phyloP scores from a whole-genome alignment of 768 basidiomycete species.

The Gyrodon lividus region DNA sequence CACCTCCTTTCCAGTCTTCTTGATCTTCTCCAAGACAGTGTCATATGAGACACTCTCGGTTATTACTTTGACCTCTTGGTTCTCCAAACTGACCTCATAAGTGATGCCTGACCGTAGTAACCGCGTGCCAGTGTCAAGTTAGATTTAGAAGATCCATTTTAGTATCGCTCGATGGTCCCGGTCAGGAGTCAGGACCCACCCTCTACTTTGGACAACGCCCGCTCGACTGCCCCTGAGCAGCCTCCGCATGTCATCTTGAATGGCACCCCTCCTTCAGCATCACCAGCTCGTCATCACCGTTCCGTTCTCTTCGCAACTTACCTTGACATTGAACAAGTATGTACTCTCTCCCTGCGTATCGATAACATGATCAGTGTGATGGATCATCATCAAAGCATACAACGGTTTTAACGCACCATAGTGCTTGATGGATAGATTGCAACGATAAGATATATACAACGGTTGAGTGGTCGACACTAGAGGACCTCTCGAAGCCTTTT shows the following conservation, averaged over 20 bases:
- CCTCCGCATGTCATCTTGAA: conserved; percentile 80
- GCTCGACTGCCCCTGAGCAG: conserved; percentile 79
- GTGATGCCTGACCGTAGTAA: conserved; percentile 23
- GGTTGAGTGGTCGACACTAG: conserved; percentile 10
- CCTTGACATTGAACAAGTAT: conserved; percentile 89
- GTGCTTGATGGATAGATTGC: conserved; percentile 3
- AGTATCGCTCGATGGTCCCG: not conserved
- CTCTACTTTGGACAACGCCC: conserved; percentile 68
- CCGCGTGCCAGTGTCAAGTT: not conserved
- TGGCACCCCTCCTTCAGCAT: not conserved
- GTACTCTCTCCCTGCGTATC: conserved; percentile 19
- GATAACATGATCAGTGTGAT: not conserved
- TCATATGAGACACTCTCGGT: conserved; percentile 61
- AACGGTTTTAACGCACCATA: conserved; percentile 20
- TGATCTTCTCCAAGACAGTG: conserved; percentile 65
- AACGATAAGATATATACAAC: not conserved
- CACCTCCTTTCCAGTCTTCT: conserved; percentile 93
- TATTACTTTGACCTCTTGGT: conserved; percentile 74
- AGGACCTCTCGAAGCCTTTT: conserved; percentile 3
- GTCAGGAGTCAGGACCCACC: conserved; percentile 21
- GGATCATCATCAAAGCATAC: conserved; percentile 53
- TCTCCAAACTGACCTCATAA: conserved; percentile 63
- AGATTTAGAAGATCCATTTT: not conserved
- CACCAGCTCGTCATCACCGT: not conserved
- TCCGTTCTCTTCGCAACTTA: conserved; percentile 27